Evolutionary conservation across 1,284 basidiomycete species (phyloP).

Genomic region (Trichosporon ovoides): DNA sequence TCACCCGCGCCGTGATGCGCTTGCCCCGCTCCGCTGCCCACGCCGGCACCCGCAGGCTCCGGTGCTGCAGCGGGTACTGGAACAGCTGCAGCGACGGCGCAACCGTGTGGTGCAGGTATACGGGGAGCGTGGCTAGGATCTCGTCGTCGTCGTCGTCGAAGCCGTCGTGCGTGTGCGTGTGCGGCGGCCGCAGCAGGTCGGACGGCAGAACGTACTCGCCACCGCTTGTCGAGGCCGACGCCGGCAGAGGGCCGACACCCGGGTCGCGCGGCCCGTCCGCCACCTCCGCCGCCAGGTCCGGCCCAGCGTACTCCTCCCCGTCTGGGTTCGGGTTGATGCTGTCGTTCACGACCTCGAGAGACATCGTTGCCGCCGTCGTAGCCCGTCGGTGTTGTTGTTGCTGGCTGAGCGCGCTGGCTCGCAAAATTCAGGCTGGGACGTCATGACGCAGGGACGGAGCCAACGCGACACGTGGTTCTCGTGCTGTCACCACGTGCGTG

Average conservation of each 20-base stretch:
- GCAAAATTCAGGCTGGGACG: not conserved
- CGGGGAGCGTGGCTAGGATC: constrained; percentile 37
- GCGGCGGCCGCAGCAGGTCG: not conserved
- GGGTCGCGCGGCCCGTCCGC: not conserved
- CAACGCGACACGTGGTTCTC: not conserved
- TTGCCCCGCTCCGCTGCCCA: constrained; percentile 44
- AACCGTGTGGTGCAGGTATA: constrained; percentile 40
- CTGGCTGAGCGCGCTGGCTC: not conserved
- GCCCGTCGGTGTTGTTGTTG: not conserved
- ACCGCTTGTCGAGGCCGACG: not conserved
- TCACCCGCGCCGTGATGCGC: constrained; percentile 40
- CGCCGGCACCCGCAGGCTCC: constrained; percentile 29
- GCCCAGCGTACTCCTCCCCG: not conserved
- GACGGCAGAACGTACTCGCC: not conserved
- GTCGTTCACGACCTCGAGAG: not conserved
- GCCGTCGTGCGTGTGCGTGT: constrained; percentile 10
- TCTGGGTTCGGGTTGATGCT: not conserved
- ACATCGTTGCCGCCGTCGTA: not conserved
- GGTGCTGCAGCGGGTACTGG: constrained; percentile 45
- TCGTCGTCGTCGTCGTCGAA: constrained; percentile 35
- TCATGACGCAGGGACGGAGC: not conserved
- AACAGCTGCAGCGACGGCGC: constrained; percentile 37
- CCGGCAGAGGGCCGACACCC: not conserved
- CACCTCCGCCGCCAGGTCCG: not conserved
- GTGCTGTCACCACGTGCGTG: no score